Conservation (phyloP, 208 protist genomes). For the Entamoeba dispar region DNA sequence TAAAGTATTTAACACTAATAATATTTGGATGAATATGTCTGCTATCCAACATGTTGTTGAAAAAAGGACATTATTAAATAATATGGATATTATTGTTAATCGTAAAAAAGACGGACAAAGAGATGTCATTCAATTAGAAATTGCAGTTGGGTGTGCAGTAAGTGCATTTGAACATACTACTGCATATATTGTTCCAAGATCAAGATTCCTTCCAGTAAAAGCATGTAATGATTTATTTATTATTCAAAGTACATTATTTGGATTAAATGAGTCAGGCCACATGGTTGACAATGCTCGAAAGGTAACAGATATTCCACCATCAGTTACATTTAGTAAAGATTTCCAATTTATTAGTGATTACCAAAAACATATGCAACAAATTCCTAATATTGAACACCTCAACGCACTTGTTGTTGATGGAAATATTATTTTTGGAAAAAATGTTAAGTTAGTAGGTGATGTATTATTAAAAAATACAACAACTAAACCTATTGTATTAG, state of each 20-base stretch:
- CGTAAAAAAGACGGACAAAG: constrained; percentile 25
- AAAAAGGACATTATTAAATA: constrained; percentile 45
- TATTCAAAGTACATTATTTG: constrained; percentile 73
- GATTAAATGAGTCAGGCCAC: constrained; percentile 39
- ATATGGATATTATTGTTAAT: constrained; percentile 50
- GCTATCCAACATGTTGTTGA: constrained; percentile 40
- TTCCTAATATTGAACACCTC: constrained; percentile 38
- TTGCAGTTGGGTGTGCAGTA: constrained; percentile 75
- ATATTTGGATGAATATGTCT: constrained; percentile 78
- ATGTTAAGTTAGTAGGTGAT: constrained; percentile 31
- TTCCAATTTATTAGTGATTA: constrained; percentile 41
- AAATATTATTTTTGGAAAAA: constrained; percentile 44
- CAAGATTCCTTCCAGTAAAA: constrained; percentile 90
- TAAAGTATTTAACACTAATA: constrained; percentile 97
- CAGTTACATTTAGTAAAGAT: constrained; percentile 43
- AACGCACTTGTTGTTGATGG: constrained; percentile 46
- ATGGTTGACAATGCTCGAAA: background rate
- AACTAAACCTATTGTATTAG: background rate
- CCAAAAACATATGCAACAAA: constrained; percentile 8
- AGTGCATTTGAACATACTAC: constrained; percentile 52
- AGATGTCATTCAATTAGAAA: constrained; percentile 53
- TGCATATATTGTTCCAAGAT: constrained; percentile 68
- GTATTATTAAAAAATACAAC: constrained; percentile 3
- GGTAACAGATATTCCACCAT: constrained; percentile 30
- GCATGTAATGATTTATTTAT: constrained; percentile 70